Evolutionary conservation across 345 rosid genomes (phyloP).

Genomic region (Leavenworthia alabamica): DNA sequence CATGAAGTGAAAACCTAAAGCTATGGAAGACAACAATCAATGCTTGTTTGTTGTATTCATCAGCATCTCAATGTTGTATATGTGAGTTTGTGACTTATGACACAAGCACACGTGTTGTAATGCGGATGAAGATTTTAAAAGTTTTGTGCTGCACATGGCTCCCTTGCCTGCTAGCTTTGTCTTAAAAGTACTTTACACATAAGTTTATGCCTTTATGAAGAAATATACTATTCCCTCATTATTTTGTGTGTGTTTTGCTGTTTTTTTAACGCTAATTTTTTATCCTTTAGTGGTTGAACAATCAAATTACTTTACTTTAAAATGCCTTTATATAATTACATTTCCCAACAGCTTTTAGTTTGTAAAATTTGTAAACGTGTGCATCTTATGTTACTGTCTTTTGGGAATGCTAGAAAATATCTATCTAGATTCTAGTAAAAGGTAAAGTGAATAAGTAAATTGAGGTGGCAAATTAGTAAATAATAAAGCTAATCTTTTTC

Average conservation of each 20-base stretch:
- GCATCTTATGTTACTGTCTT: too few relatives aligned
- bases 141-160: constrained; percentile 19
- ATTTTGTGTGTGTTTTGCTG: too few relatives aligned
- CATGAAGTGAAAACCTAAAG: too few relatives aligned
- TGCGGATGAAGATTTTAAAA: constrained; percentile 17
- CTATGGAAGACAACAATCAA: too few relatives aligned
- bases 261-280: neutral
- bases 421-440: too few relatives aligned
- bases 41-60: constrained; percentile 30
- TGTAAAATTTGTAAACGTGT: too few relatives aligned
- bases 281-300: neutral
- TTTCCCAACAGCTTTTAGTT: neutral
- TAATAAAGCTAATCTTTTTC: neutral
- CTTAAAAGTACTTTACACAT: constrained; percentile 2
- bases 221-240: neutral
- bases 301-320: constrained; percentile 11
- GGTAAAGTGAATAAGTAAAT: constrained; percentile 2
- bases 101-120: constrained; percentile 11
- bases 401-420: too few relatives aligned
- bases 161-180: constrained; percentile 7
- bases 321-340: neutral
- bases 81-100: neutral
- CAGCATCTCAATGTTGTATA: constrained; percentile 90
- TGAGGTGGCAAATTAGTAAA: constrained; percentile 10
- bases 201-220: neutral